phyloP scores from a whole-genome alignment of 2,329 filamentous ascomycete species.

The Macrophomina phaseolina region DNA sequence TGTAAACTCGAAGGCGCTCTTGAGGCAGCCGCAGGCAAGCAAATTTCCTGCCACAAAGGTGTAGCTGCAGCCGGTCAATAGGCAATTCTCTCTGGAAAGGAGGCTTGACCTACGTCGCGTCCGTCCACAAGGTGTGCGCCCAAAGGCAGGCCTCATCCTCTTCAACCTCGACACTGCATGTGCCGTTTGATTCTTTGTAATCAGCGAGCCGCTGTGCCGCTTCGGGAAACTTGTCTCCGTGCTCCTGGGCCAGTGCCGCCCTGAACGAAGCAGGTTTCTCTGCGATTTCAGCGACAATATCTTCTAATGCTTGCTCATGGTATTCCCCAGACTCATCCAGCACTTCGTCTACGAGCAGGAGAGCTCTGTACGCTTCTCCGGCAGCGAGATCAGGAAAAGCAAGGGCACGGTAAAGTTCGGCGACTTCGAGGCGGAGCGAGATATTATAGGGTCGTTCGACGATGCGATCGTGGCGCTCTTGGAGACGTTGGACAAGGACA shows the following conservation, averaged over 20 bases:
- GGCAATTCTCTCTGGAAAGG: constrained; percentile 25
- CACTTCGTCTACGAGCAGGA: constrained; percentile 85
- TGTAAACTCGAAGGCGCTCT: constrained; percentile 70
- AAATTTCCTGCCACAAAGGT: constrained; percentile 59
- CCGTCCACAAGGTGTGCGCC: constrained; percentile 36
- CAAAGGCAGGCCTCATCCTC: constrained; percentile 32
- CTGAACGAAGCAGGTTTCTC: neutral
- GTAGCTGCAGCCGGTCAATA: constrained; percentile 35
- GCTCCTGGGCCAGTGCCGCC: neutral
- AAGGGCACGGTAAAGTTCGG: constrained; percentile 72
- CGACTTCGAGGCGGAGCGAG: constrained; percentile 62
- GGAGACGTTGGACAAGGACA: constrained; percentile 1
- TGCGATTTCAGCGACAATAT: constrained; percentile 43
- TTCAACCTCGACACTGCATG: constrained; percentile 23
- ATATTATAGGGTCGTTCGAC: constrained; percentile 46
- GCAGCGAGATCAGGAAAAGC: constrained; percentile 89
- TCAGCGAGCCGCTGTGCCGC: neutral
- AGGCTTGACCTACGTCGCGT: constrained; percentile 35
- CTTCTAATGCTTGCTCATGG: constrained; percentile 68
- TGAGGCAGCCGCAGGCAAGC: constrained; percentile 66
- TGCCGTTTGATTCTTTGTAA: neutral
- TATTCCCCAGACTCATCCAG: constrained; percentile 82
- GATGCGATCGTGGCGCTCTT: neutral
- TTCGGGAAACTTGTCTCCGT: constrained; percentile 4
- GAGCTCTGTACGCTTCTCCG: constrained; percentile 86